Evolutionary conservation across 2,329 filamentous ascomycete species (phyloP).

Genomic region (Shiraia sp.): DNA sequence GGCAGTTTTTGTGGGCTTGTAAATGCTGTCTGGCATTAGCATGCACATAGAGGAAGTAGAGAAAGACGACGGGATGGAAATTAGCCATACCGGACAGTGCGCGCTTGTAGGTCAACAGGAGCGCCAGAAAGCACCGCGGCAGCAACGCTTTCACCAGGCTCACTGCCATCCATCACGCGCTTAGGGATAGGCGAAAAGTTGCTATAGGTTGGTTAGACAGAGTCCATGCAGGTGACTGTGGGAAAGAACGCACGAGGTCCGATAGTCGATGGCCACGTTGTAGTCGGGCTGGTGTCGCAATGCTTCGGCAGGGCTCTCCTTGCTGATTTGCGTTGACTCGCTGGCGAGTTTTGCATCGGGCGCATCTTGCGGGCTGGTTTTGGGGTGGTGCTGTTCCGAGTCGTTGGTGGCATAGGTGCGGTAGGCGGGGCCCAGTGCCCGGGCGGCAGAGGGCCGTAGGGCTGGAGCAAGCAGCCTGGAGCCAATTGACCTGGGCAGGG

Average conservation of each 20-base stretch:
- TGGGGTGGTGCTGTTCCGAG: conserved; percentile 14
- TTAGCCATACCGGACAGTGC: conserved; percentile 79
- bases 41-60: neutral
- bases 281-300: conserved; percentile 79
- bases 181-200: conserved; percentile 90
- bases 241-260: conserved; percentile 73
- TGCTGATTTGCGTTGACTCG: conserved; percentile 56
- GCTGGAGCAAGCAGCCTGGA: conserved; percentile 45
- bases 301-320: conserved; percentile 55
- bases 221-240: neutral
- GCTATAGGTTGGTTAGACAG: conserved; percentile 54
- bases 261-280: conserved; percentile 78
- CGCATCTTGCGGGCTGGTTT: conserved; percentile 43
- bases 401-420: conserved; percentile 40
- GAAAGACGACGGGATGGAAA: neutral
- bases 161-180: conserved; percentile 86
- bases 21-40: conserved; percentile 71
- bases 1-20: conserved; percentile 86
- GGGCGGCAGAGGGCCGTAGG: conserved; percentile 30
- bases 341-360: conserved; percentile 37
- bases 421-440: conserved; percentile 27
- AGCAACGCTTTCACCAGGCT: conserved; percentile 72
- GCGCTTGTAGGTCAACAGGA: conserved; percentile 88
- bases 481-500: conserved; percentile 46
- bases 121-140: conserved; percentile 90